Conservation (phyloP, 495 filamentous ascomycete species). For the Ramalina intermedia region DNA sequence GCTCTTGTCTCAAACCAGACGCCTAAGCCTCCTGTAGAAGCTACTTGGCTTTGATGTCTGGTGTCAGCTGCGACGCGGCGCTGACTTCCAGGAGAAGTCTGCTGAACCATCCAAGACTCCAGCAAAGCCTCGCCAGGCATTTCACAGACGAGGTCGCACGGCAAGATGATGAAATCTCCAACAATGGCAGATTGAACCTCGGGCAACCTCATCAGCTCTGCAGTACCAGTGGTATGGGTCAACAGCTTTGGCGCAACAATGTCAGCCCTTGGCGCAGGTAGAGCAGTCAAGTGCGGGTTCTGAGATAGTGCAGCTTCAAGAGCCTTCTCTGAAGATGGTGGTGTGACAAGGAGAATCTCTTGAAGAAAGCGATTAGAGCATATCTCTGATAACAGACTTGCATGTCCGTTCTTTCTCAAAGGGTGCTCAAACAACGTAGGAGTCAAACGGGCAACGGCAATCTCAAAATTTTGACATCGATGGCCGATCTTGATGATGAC, state of each 20-base stretch:
- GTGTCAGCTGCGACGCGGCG: conserved; percentile 21
- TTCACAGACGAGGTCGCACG: conserved; percentile 89
- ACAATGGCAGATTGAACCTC: conserved; percentile 58
- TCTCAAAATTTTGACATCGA: too few relatives aligned
- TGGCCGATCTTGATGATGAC: too few relatives aligned
- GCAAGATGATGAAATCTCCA: conserved; percentile 76
- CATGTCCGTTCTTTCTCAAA: background rate
- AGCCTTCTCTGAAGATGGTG: conserved; percentile 54
- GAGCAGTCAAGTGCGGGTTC: conserved; percentile 71
- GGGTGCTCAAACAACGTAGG: too few relatives aligned
- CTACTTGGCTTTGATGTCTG: conserved; percentile 39
- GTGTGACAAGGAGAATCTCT: conserved; percentile 78
- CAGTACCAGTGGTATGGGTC: conserved; percentile 69
- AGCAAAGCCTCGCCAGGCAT: conserved; percentile 65
- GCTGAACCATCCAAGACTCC: conserved; percentile 84
- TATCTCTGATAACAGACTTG: background rate
- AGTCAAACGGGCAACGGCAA: too few relatives aligned
- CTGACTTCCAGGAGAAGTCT: conserved; percentile 46
- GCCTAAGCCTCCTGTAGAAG: conserved; percentile 58
- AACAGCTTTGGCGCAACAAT: conserved; percentile 60
- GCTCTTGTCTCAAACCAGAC: conserved; percentile 83
- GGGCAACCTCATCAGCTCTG: conserved; percentile 71
- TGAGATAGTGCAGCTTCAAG: conserved; percentile 68
- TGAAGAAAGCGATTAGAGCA: background rate
- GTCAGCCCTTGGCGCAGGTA: conserved; percentile 59